phyloP scores from a whole-genome alignment of 208 protist species.

The Leishmania tarentolae region DNA sequence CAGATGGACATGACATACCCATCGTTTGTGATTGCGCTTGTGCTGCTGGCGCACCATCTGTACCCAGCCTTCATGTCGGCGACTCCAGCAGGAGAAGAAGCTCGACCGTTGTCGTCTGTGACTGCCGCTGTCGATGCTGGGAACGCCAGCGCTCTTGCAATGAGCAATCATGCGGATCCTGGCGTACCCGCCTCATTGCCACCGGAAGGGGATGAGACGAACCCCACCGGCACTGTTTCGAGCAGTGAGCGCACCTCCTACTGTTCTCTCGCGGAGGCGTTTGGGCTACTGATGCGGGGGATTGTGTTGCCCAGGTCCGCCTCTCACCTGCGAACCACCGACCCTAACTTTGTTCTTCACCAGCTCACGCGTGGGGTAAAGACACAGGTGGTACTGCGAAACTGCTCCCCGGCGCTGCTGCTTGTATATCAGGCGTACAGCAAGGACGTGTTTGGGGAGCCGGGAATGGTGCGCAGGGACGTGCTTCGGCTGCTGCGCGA shows the following conservation, averaged over 20 bases:
- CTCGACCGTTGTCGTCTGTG: background rate
- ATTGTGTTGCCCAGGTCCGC: conserved; percentile 26
- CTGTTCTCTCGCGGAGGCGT: conserved; percentile 25
- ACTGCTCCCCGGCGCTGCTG: conserved; percentile 60
- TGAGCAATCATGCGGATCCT: background rate
- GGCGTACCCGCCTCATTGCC: background rate
- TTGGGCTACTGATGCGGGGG: conserved; percentile 22
- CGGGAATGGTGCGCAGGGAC: conserved; percentile 71
- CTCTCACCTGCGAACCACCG: conserved; percentile 8
- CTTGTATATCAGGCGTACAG: conserved; percentile 78
- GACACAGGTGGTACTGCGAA: conserved; percentile 58
- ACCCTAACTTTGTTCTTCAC: conserved; percentile 33
- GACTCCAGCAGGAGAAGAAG: background rate
- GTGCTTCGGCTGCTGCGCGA: conserved; percentile 80
- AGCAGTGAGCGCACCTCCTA: conserved; percentile 13
- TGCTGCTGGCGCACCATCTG: conserved; percentile 61
- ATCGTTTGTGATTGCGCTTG: conserved; percentile 65
- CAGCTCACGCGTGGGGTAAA: conserved; percentile 52
- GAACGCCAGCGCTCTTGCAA: background rate
- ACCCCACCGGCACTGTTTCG: background rate
- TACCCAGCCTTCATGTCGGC: conserved; percentile 34
- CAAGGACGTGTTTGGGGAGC: conserved; percentile 67
- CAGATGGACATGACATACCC: conserved; percentile 66
- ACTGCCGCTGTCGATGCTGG: no score
- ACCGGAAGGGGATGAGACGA: background rate